phyloP scores from a whole-genome alignment of 176 grass and related monocot genomes.

The Oryza meridionalis region DNA sequence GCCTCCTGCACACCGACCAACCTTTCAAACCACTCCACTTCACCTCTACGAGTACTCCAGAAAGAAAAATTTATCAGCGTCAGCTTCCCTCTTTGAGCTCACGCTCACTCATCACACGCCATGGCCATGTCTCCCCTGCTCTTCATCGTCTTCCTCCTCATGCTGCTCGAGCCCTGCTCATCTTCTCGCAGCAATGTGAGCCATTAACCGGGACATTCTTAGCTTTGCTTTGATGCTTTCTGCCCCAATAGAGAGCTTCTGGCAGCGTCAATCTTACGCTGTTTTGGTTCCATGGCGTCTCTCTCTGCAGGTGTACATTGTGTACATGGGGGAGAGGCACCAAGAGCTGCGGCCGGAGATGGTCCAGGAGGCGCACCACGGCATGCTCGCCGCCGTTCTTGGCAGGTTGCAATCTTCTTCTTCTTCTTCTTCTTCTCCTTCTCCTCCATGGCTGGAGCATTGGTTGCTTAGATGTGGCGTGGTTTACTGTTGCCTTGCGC shows the following conservation, averaged over 20 bases:
- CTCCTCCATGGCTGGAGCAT: neutral
- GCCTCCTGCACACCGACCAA: slow-evolving; percentile 19
- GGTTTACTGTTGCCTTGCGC: slow-evolving; percentile 6
- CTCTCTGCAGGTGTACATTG: slow-evolving; percentile 82
- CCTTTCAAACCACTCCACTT: slow-evolving; percentile 45
- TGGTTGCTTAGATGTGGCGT: neutral
- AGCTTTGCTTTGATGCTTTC: neutral
- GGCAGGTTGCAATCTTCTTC: slow-evolving; percentile 62
- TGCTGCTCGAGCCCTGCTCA: slow-evolving; percentile 41
- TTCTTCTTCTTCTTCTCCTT: neutral
- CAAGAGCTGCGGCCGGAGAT: slow-evolving; percentile 44
- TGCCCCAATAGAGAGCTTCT: neutral
- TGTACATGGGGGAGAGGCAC: slow-evolving; percentile 85
- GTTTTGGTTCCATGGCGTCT: slow-evolving; percentile 6
- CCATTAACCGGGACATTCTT: neutral
- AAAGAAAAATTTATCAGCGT: neutral
- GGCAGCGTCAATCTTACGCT: neutral
- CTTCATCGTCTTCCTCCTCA: neutral
- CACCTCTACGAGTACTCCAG: neutral
- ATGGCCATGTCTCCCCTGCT: slow-evolving; percentile 31
- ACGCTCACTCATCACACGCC: neutral
- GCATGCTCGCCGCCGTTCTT: slow-evolving; percentile 72
- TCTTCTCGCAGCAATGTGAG: slow-evolving; percentile 76
- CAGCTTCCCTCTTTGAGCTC: slow-evolving; percentile 17
- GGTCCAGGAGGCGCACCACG: slow-evolving; percentile 70